Evolutionary conservation across 768 basidiomycete genomes (phyloP).

Genomic region (Fomitopsis serialis): DNA sequence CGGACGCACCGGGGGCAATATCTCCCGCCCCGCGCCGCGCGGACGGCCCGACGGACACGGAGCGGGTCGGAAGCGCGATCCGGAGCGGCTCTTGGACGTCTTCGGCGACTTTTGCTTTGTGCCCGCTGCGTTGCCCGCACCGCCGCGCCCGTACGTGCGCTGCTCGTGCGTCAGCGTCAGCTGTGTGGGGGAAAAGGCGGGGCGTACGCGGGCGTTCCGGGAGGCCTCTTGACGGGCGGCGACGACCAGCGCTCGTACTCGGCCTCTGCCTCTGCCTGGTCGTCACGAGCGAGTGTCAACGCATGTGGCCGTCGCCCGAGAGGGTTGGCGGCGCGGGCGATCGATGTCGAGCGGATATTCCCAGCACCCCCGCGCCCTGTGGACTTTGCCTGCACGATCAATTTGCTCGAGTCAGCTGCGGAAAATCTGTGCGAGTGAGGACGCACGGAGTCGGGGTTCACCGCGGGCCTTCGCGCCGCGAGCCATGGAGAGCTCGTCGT

Average conservation of each 20-base stretch:
- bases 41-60: slow-evolving; percentile 26
- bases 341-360: slow-evolving; percentile 78
- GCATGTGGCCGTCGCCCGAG: slow-evolving; percentile 12
- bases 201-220: neutral
- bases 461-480: neutral
- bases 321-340: slow-evolving; percentile 30
- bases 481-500: neutral
- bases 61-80: slow-evolving; percentile 35
- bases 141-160: slow-evolving; percentile 73
- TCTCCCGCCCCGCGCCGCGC: slow-evolving; percentile 68
- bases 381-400: neutral
- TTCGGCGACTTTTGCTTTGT: slow-evolving; percentile 32
- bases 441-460: neutral
- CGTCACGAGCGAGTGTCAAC: slow-evolving; percentile 23
- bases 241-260: slow-evolving; percentile 37
- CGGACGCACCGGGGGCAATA: slow-evolving; percentile 29
- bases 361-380: slow-evolving; percentile 58
- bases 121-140: slow-evolving; percentile 70
- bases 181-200: neutral
- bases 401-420: too few species aligned
- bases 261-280: slow-evolving; percentile 14
- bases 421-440: neutral
- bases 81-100: slow-evolving; percentile 38
- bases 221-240: slow-evolving; percentile 24
- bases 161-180: slow-evolving; percentile 21